phyloP scores from a whole-genome alignment of 176 grass and related monocot species.

The Lolium multiflorum region DNA sequence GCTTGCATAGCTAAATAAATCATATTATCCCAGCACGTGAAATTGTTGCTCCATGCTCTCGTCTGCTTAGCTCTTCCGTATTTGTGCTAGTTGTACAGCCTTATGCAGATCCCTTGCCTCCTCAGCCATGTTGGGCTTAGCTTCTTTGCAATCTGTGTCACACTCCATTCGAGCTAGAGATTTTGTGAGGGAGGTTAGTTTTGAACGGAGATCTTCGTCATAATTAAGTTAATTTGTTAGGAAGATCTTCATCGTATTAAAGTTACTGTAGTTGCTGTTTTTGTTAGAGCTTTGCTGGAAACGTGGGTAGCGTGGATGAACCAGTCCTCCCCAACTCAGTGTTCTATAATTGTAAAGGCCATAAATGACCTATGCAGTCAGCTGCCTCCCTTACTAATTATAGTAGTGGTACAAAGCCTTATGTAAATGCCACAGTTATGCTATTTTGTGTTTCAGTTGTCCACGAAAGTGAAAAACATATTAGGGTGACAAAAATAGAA shows the following conservation, averaged over 20 bases:
- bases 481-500: neutral
- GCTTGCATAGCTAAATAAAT: neutral
- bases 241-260: neutral
- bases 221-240: neutral
- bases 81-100: neutral
- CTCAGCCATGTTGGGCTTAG: neutral
- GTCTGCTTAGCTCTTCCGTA: neutral
- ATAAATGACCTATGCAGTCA: constrained; percentile 32
- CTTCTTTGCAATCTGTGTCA: neutral
- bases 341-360: neutral
- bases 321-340: neutral
- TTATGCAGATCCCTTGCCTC: neutral
- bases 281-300: neutral
- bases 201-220: neutral
- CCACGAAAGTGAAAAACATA: neutral
- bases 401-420: neutral
- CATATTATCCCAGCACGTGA: too few relatives aligned
- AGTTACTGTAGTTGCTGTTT: neutral
- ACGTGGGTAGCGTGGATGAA: neutral
- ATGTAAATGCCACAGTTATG: neutral
- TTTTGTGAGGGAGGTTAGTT: neutral
- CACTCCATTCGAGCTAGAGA: neutral
- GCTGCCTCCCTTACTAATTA: neutral
- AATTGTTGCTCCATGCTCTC: neutral
- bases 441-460: neutral